phyloP scores from a whole-genome alignment of 371 early-diverging fungal genomes.

The Syncephalastrum sp. region DNA sequence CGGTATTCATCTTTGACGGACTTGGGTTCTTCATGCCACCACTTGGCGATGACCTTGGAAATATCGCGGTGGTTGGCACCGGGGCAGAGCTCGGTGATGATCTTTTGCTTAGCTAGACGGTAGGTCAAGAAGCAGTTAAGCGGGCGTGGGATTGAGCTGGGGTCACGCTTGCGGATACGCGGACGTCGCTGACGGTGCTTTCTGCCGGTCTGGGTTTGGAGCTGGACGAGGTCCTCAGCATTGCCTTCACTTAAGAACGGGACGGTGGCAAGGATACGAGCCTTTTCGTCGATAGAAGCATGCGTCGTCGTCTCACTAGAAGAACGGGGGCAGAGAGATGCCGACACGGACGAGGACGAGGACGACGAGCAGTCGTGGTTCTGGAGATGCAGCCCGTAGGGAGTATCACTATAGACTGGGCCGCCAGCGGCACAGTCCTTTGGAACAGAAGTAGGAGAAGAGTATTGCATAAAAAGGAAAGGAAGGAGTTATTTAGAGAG shows the following conservation, averaged over 20 bases:
- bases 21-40: slow-evolving; percentile 36
- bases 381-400: too few relatives aligned
- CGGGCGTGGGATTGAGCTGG: slow-evolving; percentile 16
- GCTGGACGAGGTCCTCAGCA: background rate
- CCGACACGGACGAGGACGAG: background rate
- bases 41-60: slow-evolving; percentile 18
- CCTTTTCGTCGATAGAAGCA: background rate
- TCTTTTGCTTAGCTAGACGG: slow-evolving; percentile 14
- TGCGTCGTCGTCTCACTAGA: background rate
- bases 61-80: slow-evolving; percentile 21
- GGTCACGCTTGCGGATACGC: slow-evolving; percentile 20
- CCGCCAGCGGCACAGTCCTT: too few relatives aligned
- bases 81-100: slow-evolving; percentile 9
- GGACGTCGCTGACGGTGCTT: slow-evolving; percentile 15
- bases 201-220: background rate
- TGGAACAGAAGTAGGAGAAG: too few relatives aligned
- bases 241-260: background rate
- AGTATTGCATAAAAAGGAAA: too few relatives aligned
- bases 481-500: too few relatives aligned
- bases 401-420: too few relatives aligned
- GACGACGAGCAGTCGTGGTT: background rate
- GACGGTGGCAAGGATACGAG: background rate
- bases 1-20: slow-evolving; percentile 52
- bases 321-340: background rate
- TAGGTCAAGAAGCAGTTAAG: slow-evolving; percentile 19